These are phyloP conservation scores for Cladophialophora psammophila DNA, from an alignment of 2,329 filamentous ascomycete genomes.

Conservation along the genomic window DNA sequence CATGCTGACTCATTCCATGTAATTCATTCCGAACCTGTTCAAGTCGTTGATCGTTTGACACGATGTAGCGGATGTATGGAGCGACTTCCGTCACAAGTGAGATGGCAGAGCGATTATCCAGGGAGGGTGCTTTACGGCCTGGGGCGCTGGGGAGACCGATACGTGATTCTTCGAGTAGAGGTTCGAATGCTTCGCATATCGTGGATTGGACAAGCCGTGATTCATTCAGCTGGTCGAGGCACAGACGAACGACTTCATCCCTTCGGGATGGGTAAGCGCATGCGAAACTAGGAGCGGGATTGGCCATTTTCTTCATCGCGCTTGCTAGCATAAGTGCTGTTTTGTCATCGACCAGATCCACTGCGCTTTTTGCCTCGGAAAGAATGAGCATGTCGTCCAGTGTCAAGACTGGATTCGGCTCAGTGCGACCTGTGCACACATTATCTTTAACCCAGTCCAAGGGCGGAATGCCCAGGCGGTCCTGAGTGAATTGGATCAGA, in stretches of 20 bases:
- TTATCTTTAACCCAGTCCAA: conserved; percentile 42
- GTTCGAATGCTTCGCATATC: conserved; percentile 57
- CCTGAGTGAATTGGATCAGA: conserved; percentile 28
- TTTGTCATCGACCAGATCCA: conserved; percentile 30
- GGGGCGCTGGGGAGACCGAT: conserved; percentile 44
- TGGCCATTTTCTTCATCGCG: conserved; percentile 15
- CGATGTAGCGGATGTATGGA: conserved; percentile 87
- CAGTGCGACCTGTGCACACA: conserved; percentile 64
- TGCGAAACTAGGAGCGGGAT: background rate
- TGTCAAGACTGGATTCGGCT: conserved; percentile 63
- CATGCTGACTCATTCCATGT: conserved; percentile 65
- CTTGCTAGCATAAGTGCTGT: conserved; percentile 20
- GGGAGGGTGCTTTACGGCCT: conserved; percentile 66
- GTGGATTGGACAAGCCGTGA: conserved; percentile 40
- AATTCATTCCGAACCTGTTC: conserved; percentile 70
- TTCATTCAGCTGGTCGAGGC: conserved; percentile 40
- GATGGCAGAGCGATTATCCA: conserved; percentile 71
- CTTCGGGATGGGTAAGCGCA: conserved; percentile 16
- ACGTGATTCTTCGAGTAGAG: conserved; percentile 55
- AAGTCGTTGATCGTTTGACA: conserved; percentile 75
- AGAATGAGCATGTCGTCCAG: conserved; percentile 60
- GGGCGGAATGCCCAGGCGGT: conserved; percentile 27
- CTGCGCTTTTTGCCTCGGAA: conserved; percentile 32
- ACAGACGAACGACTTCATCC: conserved; percentile 31
- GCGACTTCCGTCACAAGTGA: conserved; percentile 79